Conservation (phyloP, 176 grass and related monocot species). For the Triticum dicoccoides region DNA sequence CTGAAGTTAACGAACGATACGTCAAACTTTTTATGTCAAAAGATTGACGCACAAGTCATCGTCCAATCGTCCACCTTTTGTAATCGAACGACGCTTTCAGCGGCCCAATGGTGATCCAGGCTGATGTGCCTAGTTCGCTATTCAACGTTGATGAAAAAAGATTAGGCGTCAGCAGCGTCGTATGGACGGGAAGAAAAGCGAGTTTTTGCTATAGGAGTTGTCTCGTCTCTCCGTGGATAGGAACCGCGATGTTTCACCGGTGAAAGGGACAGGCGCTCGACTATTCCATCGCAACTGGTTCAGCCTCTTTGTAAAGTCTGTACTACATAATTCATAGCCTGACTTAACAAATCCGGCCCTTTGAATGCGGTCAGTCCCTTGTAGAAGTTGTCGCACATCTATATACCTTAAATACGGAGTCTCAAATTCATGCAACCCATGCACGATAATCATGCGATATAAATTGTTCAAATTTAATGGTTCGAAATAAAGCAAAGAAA, state of each 20-base stretch:
- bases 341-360: no score
- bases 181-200: not conserved
- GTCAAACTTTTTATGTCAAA: not conserved
- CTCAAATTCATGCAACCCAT: no score
- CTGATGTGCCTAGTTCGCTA: conserved; percentile 8
- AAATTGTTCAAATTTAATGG: no score
- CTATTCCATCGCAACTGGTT: no score
- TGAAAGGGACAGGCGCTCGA: not conserved
- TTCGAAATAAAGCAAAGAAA: no score
- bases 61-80: not conserved
- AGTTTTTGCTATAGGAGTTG: not conserved
- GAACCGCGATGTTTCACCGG: not conserved
- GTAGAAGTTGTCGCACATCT: no score
- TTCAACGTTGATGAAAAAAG: not conserved
- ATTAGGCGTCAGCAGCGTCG: not conserved
- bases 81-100: not conserved
- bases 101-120: not conserved
- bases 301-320: no score
- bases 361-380: no score
- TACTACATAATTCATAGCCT: no score
- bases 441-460: no score
- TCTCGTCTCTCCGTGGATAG: not conserved
- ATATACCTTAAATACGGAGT: no score
- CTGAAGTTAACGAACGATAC: not conserved
- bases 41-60: not conserved